Evolutionary conservation across 1,284 basidiomycete genomes (phyloP), one percentile per base, ranked within the genome.

Genomic region (Irpex sp.): DNA sequence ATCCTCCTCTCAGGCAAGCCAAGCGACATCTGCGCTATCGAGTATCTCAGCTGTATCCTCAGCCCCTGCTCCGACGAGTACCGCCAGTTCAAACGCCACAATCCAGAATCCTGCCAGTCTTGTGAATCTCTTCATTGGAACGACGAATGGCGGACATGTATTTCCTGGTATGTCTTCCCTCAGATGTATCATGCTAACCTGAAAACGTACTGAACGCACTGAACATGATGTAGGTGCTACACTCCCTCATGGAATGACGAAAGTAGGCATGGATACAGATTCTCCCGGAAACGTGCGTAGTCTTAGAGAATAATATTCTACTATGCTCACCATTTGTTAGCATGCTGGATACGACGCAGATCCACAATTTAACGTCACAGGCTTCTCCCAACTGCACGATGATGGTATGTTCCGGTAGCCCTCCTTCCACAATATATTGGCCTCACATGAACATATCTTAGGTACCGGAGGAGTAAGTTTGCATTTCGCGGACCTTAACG

Each of bases 201-300:
- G 26, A 26, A 26, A 26, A 26, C 26, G 26, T 26, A 26, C 26
- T 26, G 26, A 26, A 26, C 26, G 26, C 26, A 26, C 26, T 26
- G 26, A 26, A 26, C 4, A 26, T 26, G 26, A 38, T 40, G 5
- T 58, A 85, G 84, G 86, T 54, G 85, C 85, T 3, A 87, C 84
- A 0, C 70, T 86, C n/a, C 86, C 86, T 3, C 86, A 87, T 74
- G 86, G 86, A 19, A 86, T 87, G 84, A 79, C 84, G 21, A 88
- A 88, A 73, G 81, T 77, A 2, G 86, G 85, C 3, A 83, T 87
- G 81, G 86, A 88, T 70, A 87, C 86, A 0, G 82, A 86, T 66
- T 85, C 85, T 5, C 82, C 82, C 1, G 82, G 81, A 66, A 86
- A 86, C 71, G 85, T 85, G 3, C 26, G 26, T 26, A 26, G 26